These are phyloP conservation scores for Antitrichia curtipendula DNA, from an alignment of 225 moss, liverwort and hornwort genomes.

Conservation along the genomic window DNA sequence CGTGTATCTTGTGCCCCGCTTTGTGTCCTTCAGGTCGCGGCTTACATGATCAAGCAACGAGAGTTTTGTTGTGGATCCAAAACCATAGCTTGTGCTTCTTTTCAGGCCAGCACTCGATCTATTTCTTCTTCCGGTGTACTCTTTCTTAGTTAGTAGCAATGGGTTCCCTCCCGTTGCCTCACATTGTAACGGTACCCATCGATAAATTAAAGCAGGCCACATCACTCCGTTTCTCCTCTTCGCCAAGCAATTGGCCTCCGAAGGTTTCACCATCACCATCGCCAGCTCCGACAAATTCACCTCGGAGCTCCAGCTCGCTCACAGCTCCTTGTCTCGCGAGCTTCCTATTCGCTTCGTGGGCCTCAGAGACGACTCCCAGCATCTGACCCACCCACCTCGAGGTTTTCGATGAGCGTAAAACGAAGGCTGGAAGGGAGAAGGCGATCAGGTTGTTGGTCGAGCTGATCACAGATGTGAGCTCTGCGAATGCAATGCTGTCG, in stretches of 20 bases:
- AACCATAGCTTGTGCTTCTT: not conserved
- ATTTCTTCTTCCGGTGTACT: not conserved
- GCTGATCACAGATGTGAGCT: not conserved
- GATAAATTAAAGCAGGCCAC: not conserved
- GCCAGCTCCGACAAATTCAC: slow-evolving; percentile 2
- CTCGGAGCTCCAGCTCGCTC: not conserved
- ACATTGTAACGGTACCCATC: slow-evolving; percentile 10
- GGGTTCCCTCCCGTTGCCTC: slow-evolving; percentile 4
- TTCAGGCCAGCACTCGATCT: not conserved
- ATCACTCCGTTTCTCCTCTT: slow-evolving; percentile 2
- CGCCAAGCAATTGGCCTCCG: not conserved
- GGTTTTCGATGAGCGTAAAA: not conserved
- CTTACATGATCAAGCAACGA: not conserved
- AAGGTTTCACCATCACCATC: slow-evolving; percentile 7
- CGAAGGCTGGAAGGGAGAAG: not conserved
- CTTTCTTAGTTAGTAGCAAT: not conserved
- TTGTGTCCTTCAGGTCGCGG: not conserved
- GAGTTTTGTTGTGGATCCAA: not conserved
- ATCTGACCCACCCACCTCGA: not conserved
- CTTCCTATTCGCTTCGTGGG: not conserved
- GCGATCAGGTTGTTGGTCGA: not conserved
- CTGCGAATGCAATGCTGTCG: not conserved
- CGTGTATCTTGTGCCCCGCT: not conserved
- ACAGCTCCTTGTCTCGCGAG: not conserved
- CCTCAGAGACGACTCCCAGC: not conserved